Conservation (phyloP, 352 stramenopile species). For the Globisporangium rhizosaccharum region DNA sequence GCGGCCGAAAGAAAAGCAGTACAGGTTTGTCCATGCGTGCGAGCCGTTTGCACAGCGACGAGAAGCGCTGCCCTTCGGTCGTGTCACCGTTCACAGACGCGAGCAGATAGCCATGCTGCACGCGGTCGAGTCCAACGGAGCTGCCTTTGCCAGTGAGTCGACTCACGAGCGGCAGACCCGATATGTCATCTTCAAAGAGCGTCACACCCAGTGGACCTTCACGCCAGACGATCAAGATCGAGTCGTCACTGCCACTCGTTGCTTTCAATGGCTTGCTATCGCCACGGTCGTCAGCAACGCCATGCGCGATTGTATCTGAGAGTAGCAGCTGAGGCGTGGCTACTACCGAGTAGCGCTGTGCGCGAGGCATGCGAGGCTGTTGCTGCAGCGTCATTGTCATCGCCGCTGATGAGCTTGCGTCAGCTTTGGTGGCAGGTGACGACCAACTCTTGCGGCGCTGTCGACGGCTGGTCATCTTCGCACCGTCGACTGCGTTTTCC, state of each 20-base stretch:
- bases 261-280: neutral
- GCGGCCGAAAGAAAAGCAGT: constrained; percentile 40
- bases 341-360: neutral
- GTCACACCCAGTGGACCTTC: constrained; percentile 43
- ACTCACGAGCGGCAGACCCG: constrained; percentile 44
- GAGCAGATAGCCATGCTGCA: constrained; percentile 43
- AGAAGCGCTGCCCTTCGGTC: constrained; percentile 22
- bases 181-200: constrained; percentile 43
- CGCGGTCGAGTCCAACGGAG: constrained; percentile 25
- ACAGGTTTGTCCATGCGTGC: constrained; percentile 36
- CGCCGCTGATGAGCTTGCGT: neutral
- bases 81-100: constrained; percentile 43
- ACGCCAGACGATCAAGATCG: constrained; percentile 46
- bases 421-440: neutral
- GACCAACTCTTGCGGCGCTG: constrained; percentile 1
- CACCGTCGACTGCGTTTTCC: neutral
- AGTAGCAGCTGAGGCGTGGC: too few species aligned
- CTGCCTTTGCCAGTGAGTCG: constrained; percentile 65
- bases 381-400: neutral
- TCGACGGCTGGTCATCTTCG: neutral
- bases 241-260: constrained; percentile 2
- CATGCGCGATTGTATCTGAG: neutral
- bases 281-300: neutral
- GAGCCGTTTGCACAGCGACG: constrained; percentile 31
- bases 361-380: neutral